phyloP scores from a whole-genome alignment of 768 basidiomycete genomes.

The Panaeolus cyanescens region DNA sequence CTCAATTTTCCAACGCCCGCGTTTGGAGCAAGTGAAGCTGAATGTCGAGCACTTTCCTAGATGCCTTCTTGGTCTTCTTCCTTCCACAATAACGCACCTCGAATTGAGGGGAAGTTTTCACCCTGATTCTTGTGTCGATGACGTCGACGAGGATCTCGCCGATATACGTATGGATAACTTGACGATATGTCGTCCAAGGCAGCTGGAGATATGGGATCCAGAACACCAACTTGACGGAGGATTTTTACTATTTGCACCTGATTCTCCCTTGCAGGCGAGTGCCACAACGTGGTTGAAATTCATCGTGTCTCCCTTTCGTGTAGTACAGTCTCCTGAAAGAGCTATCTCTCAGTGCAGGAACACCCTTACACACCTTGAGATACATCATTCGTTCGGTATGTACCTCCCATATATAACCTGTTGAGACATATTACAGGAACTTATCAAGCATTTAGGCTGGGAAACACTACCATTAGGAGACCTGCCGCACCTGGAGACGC shows the following conservation, averaged over 20 bases:
- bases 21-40: not conserved
- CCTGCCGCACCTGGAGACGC: not conserved
- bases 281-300: not conserved
- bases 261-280: not conserved
- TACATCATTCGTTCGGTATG: not conserved
- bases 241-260: not conserved
- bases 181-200: not conserved
- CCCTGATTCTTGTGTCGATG: too few species aligned
- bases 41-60: not conserved
- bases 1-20: not conserved
- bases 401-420: not conserved
- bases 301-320: not conserved
- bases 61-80: not conserved
- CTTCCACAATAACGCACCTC: not conserved
- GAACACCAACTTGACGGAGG: not conserved
- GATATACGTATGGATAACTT: not conserved
- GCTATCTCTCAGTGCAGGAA: not conserved
- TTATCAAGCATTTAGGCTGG: not conserved
- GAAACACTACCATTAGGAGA: not conserved
- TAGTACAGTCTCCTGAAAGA: not conserved
- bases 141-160: not conserved
- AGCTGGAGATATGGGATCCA: not conserved
- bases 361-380: not conserved
- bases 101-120: not conserved
- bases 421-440: not conserved